These are phyloP conservation scores for Dimocarpus longan DNA, from an alignment of 345 rosid species.

Conservation along the genomic window DNA sequence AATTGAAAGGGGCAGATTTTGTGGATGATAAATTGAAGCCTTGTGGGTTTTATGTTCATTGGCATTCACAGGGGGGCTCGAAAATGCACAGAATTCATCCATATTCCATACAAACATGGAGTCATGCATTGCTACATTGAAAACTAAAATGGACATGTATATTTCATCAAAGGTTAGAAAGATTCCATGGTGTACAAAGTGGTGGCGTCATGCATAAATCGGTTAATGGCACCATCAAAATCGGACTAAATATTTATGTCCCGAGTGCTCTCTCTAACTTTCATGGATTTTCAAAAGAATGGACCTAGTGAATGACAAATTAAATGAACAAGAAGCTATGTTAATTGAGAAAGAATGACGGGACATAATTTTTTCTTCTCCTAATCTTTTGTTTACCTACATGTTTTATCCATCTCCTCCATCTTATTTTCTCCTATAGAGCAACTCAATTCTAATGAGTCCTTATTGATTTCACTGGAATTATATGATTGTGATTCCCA, in stretches of 20 bases:
- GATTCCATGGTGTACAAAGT: slow-evolving; percentile 17
- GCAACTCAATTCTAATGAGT: slow-evolving; percentile 19
- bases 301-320: slow-evolving; percentile 9
- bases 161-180: slow-evolving; percentile 16
- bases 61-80: no score
- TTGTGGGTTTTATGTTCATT: no score
- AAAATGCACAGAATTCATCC: no score
- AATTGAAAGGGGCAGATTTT: no score
- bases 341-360: slow-evolving; percentile 35
- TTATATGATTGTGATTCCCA: slow-evolving; percentile 55
- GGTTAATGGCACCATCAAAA: slow-evolving; percentile 3
- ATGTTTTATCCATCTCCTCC: slow-evolving; percentile 50
- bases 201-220: background rate
- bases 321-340: slow-evolving; percentile 12
- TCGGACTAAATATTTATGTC: background rate
- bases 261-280: background rate
- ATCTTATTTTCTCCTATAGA: slow-evolving; percentile 16
- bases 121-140: background rate
- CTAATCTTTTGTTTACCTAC: slow-evolving; percentile 27
- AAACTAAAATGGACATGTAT: background rate
- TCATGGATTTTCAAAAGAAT: slow-evolving; percentile 25
- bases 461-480: slow-evolving; percentile 17
- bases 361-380: slow-evolving; percentile 19
- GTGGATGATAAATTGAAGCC: no score
- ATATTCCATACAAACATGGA: no score